Evolutionary conservation across 2,329 filamentous ascomycete species (phyloP).

Genomic region (Paraphaeosphaeria sporulosa): DNA sequence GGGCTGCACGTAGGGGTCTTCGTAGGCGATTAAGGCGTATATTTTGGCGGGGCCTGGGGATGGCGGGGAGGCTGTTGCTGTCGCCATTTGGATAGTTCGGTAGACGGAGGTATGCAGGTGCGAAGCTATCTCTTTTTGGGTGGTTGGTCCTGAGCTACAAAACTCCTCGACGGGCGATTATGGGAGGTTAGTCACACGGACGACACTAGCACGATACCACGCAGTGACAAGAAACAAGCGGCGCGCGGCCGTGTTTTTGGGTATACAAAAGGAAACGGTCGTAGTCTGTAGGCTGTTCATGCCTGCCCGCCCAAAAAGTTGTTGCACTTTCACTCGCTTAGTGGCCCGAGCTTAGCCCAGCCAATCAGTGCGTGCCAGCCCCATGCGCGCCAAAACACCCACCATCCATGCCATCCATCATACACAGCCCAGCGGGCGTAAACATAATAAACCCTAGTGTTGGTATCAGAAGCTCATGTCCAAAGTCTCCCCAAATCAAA

Average conservation of each 20-base stretch:
- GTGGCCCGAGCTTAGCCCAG: conserved; percentile 23
- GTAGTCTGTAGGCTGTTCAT: conserved; percentile 17
- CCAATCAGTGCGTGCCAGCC: conserved; percentile 35
- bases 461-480: conserved; percentile 25
- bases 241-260: neutral
- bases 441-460: conserved; percentile 16
- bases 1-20: conserved; percentile 87
- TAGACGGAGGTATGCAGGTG: neutral
- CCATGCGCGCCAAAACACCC: neutral
- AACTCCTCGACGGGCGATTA: neutral
- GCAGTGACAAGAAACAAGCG: neutral
- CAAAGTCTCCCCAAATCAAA: conserved; percentile 38
- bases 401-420: conserved; percentile 18
- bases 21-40: conserved; percentile 82
- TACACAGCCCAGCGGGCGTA: conserved; percentile 7
- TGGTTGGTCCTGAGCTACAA: neutral
- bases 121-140: neutral
- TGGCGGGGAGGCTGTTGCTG: neutral
- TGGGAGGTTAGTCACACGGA: neutral
- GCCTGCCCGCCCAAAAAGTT: conserved; percentile 26
- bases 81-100: conserved; percentile 9
- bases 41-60: conserved; percentile 45
- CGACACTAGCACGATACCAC: neutral
- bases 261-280: conserved; percentile 27
- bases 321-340: conserved; percentile 39